These are phyloP conservation scores for Diplogelasinospora grovesii DNA, from an alignment of 495 filamentous ascomycete genomes.

Conservation along the genomic window DNA sequence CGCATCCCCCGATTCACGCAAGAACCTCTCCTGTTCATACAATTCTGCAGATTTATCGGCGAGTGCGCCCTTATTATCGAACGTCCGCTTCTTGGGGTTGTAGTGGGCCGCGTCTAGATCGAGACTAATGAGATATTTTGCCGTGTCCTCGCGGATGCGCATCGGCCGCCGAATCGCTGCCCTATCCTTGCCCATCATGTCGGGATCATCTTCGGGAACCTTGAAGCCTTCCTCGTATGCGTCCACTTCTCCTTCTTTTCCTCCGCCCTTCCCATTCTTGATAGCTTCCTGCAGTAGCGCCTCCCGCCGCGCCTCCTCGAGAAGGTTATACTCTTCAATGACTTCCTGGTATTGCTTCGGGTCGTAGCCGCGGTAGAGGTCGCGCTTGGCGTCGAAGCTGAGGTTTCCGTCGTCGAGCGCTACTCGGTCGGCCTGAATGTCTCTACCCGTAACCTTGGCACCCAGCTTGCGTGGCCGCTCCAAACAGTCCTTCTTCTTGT, in stretches of 20 bases:
- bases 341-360: conserved; percentile 77
- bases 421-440: conserved; percentile 91
- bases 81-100: conserved; percentile 91
- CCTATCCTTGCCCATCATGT: conserved; percentile 91
- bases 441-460: conserved; percentile 84
- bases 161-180: conserved; percentile 83
- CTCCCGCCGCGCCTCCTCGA: conserved; percentile 71
- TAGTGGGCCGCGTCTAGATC: conserved; percentile 97
- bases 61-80: conserved; percentile 84
- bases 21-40: conserved; percentile 91
- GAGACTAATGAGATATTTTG: conserved; percentile 93
- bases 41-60: conserved; percentile 76
- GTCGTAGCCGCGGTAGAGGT: conserved; percentile 97
- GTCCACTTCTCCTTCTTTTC: conserved; percentile 21
- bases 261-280: background rate
- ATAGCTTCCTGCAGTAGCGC: conserved; percentile 16
- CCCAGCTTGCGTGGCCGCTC: conserved; percentile 84
- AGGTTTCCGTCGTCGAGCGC: conserved; percentile 76
- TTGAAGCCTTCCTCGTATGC: conserved; percentile 40
- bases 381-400: conserved; percentile 97
- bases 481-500: conserved; percentile 91
- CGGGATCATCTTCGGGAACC: conserved; percentile 93
- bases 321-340: conserved; percentile 77
- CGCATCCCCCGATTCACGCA: conserved; percentile 85
- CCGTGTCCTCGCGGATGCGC: conserved; percentile 90